Base-by-base conservation (phyloP, 2,329 filamentous ascomycete genomes). In the Pseudocercospora vitis region DNA sequence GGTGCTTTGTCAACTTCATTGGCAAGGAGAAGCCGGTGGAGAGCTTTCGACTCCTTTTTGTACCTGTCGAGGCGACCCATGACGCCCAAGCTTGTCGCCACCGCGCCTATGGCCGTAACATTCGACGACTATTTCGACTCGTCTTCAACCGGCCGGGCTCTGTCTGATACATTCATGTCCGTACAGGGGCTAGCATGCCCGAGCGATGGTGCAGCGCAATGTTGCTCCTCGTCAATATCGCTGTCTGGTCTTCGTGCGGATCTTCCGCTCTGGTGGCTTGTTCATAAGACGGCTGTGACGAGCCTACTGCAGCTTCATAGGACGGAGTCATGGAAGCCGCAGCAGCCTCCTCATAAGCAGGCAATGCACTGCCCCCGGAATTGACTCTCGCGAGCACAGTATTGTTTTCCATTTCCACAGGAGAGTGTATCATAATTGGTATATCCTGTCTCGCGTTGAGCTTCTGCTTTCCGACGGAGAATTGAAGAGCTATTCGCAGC, bases 401-500 rank as follows among this genome's bases (percentile, higher is more conserved):
- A 12, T 32, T 26, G 11, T 47, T 32, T 12, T 47, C 44, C 24
- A 14, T 7, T 3, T 31, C 26, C 8, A 55, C 9, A 4, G 48
- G 42, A 26, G 53, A 42, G 23, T 55, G 53, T n/a, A 55, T 48
- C 16, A 19, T 37, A 18, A 55, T 16, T 12, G 53, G 44, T 12
- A 55, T 49, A 29, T 55, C 53, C 40, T 49, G 42, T n/a, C 48
- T 55, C 2, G 29, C 49, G 7, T 24, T 33, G 12, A 55, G 7
- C 21, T 42, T 50, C 26, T 52, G 48, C 28, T 32, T 31, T 11
- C 50, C 53, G 2, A 52, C 53, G n/a, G 52, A 53, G 23, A 60
- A 60, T 14, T 51, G 52, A 19, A 48, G 12, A n/a, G 47, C 52
- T 9, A 60, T 52, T 16, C 55, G 39, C 3, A 60, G 28, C 26